Evolutionary conservation across 2,329 filamentous ascomycete species (phyloP).

Genomic region (Fusarium xyrophilum): DNA sequence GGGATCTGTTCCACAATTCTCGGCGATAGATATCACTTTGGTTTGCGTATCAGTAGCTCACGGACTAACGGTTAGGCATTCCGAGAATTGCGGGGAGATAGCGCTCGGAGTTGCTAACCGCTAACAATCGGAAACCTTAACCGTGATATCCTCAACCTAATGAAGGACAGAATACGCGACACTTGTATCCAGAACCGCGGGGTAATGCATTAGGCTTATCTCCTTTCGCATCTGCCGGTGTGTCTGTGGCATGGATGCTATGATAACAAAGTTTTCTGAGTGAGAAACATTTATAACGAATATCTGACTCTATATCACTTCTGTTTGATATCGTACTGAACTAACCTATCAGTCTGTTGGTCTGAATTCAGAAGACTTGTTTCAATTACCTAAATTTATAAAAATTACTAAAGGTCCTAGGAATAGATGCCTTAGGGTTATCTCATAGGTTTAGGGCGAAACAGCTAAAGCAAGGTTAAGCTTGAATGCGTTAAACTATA

Average conservation of each 20-base stretch:
- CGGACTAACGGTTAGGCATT: background rate
- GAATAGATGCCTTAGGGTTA: background rate
- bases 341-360: too few relatives aligned
- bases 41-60: too few relatives aligned
- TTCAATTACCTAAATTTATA: background rate
- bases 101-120: conserved; percentile 1
- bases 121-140: background rate
- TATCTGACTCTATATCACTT: too few relatives aligned
- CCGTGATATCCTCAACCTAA: background rate
- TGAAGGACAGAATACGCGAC: background rate
- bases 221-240: background rate
- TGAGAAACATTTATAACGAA: too few relatives aligned
- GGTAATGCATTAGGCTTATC: background rate
- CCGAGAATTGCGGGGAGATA: conserved; percentile 4
- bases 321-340: too few relatives aligned
- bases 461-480: background rate
- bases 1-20: background rate
- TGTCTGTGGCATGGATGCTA: background rate
- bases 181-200: background rate
- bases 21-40: background rate
- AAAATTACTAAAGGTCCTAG: background rate
- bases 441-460: background rate
- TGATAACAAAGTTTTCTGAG: background rate
- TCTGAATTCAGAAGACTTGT: background rate
- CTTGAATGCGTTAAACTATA: too few relatives aligned